Conservation (phyloP, 2,329 filamentous ascomycete genomes). For the Gaeumannomyces tritici region DNA sequence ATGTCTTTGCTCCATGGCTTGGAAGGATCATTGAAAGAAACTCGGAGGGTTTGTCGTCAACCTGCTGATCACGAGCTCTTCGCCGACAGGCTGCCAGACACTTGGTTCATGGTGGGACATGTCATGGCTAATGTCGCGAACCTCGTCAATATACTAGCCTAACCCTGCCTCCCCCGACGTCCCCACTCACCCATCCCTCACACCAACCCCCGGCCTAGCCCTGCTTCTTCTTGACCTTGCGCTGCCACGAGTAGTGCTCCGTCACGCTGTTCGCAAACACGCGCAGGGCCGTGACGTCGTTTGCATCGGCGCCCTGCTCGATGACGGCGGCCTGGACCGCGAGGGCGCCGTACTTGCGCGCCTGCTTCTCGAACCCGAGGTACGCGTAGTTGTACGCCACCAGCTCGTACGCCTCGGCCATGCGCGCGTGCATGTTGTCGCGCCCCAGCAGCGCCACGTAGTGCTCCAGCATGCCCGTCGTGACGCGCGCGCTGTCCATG, state of each 20-base stretch:
- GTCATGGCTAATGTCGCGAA: no score
- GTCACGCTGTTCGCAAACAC: slow-evolving; percentile 21
- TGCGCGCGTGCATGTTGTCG: slow-evolving; percentile 24
- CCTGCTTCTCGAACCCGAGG: slow-evolving; percentile 18
- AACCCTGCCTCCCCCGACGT: no score
- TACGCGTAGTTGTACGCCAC: slow-evolving; percentile 29
- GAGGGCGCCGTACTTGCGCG: slow-evolving; percentile 22
- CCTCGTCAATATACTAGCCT: no score
- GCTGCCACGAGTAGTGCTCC: slow-evolving; percentile 17
- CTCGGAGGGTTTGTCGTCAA: no score
- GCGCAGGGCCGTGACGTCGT: slow-evolving; percentile 23
- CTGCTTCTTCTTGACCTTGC: slow-evolving; percentile 2
- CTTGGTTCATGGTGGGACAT: no score
- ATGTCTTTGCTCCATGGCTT: no score
- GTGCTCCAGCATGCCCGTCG: slow-evolving; percentile 18
- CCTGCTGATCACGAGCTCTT: no score
- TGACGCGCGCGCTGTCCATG: slow-evolving; percentile 14
- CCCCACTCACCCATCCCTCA: no score
- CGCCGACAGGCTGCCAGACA: no score
- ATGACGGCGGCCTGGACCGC: slow-evolving; percentile 24
- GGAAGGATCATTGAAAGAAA: no score
- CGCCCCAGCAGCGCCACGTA: slow-evolving; percentile 21
- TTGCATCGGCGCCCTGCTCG: slow-evolving; percentile 24
- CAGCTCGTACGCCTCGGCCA: slow-evolving; percentile 28
- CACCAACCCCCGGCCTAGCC: background rate